Evolutionary conservation across 495 filamentous ascomycete genomes (phyloP).

Genomic region (Amphirosellinia nigrospora): DNA sequence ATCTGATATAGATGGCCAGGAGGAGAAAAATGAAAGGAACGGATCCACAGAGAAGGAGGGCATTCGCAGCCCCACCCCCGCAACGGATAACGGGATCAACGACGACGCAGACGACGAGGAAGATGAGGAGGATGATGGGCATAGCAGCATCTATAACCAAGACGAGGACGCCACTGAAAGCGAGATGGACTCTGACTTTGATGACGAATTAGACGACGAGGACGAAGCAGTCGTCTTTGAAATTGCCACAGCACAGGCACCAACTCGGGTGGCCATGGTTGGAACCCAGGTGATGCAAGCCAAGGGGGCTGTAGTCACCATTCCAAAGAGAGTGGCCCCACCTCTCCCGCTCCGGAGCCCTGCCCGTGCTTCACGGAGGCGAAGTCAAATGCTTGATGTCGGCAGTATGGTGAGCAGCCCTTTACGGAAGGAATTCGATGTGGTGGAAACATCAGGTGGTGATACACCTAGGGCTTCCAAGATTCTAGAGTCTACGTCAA

Average conservation of each 20-base stretch:
- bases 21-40: constrained; percentile 29
- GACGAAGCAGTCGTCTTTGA: constrained; percentile 61
- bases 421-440: constrained; percentile 38
- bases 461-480: constrained; percentile 30
- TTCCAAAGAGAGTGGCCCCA: constrained; percentile 72
- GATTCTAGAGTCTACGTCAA: constrained; percentile 13
- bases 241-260: constrained; percentile 53
- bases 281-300: constrained; percentile 53
- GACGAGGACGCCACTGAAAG: constrained; percentile 54
- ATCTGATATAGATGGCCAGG: constrained; percentile 37
- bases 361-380: constrained; percentile 49
- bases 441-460: constrained; percentile 30
- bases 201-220: constrained; percentile 53
- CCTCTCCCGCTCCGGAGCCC: constrained; percentile 69
- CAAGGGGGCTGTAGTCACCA: constrained; percentile 70
- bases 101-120: constrained; percentile 36
- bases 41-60: constrained; percentile 46
- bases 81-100: not conserved
- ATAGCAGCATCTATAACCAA: constrained; percentile 37
- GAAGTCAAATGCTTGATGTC: constrained; percentile 42
- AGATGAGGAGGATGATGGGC: constrained; percentile 42
- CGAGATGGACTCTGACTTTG: constrained; percentile 49
- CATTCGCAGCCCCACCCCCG: constrained; percentile 21
- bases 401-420: constrained; percentile 36
- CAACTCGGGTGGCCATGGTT: constrained; percentile 58